phyloP scores from a whole-genome alignment of 2,329 filamentous ascomycete genomes.

The Fusarium odoratissimum region DNA sequence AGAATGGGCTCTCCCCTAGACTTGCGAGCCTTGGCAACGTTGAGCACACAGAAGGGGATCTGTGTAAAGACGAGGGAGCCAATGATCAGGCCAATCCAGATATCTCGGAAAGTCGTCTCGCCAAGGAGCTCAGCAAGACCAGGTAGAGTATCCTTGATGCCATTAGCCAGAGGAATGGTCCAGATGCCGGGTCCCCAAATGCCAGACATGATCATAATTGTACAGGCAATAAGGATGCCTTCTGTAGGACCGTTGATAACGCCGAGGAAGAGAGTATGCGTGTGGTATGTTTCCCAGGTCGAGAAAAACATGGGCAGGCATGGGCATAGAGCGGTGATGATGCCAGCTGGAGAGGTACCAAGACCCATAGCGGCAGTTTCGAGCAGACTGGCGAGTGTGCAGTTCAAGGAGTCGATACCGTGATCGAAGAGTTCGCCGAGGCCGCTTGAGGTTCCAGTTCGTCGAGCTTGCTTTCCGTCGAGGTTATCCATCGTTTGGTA shows the following conservation, averaged over 20 bases:
- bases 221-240: conserved; percentile 88
- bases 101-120: conserved; percentile 80
- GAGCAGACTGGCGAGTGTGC: conserved; percentile 89
- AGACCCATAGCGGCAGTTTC: conserved; percentile 95
- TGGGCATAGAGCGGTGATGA: conserved; percentile 91
- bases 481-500: conserved; percentile 99
- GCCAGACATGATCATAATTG: conserved; percentile 87
- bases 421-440: conserved; percentile 98
- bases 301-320: conserved; percentile 99
- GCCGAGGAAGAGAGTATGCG: conserved; percentile 94
- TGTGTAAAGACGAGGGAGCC: conserved; percentile 76
- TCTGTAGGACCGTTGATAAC: conserved; percentile 98
- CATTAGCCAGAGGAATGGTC: conserved; percentile 77
- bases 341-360: conserved; percentile 83
- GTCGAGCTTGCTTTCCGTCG: conserved; percentile 95
- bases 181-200: conserved; percentile 90
- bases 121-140: conserved; percentile 71
- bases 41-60: conserved; percentile 88
- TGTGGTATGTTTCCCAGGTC: conserved; percentile 99
- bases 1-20: conserved; percentile 77
- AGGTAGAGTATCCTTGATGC: conserved; percentile 68
- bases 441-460: conserved; percentile 94
- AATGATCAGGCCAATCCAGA: conserved; percentile 83
- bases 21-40: conserved; percentile 82
- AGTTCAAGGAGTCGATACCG: conserved; percentile 98